These are phyloP conservation scores for Hura crepitans DNA, from an alignment of 441 rosid genomes.

Conservation along the genomic window DNA sequence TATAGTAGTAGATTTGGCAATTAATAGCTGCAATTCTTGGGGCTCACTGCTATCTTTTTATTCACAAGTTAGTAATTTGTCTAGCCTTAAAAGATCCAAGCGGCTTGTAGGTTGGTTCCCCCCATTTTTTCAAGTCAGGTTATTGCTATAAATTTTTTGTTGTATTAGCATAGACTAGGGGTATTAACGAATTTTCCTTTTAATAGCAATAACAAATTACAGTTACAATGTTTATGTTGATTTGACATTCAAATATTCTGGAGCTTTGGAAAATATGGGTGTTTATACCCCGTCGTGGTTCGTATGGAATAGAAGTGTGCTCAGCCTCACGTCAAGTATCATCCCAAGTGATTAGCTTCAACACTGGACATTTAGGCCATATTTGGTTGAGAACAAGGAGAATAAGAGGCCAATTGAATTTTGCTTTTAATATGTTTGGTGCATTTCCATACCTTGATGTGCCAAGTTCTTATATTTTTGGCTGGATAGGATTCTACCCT, in stretches of 20 bases:
- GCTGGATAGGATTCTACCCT: neutral
- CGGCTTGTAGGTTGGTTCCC: neutral
- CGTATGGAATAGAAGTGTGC: constrained; percentile 3
- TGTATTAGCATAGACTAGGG: neutral
- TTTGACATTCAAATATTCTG: neutral
- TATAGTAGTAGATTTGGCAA: neutral
- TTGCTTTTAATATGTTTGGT: neutral
- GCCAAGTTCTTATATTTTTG: neutral
- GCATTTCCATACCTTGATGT: neutral
- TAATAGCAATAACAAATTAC: neutral
- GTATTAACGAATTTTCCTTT: neutral
- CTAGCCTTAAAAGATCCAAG: neutral
- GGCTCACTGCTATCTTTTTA: neutral
- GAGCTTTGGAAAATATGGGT: neutral
- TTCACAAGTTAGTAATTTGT: neutral
- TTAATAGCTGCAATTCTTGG: neutral
- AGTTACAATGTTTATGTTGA: constrained; percentile 5
- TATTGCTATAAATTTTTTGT: neutral
- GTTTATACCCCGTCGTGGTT: neutral
- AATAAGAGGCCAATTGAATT: neutral
- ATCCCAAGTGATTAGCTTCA: neutral
- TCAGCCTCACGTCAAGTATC: neutral
- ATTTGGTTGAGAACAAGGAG: neutral
- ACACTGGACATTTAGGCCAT: neutral
- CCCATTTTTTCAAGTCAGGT: neutral